Evolutionary conservation across 176 grass and related monocot genomes (phyloP), one percentile per base, ranked within the genome.

Genomic region (Melocanna baccifera): DNA sequence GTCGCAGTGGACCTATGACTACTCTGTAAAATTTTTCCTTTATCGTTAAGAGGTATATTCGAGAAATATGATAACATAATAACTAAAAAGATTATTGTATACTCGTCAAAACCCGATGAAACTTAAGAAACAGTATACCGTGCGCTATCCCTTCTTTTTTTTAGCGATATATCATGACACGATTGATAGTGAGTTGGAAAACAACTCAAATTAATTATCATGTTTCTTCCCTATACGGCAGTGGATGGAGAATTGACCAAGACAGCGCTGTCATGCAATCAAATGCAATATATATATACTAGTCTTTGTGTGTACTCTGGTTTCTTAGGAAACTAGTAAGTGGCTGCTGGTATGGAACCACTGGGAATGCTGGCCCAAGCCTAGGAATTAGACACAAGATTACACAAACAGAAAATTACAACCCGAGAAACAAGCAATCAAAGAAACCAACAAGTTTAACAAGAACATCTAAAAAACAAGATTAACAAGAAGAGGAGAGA

Each of bases 91-190:
- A n/a, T n/a, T n/a, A n/a, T n/a, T n/a, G n/a, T n/a, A n/a, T n/a
- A n/a, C n/a, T n/a, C n/a, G n/a, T n/a, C n/a, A n/a, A n/a, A n/a
- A n/a, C n/a, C n/a, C n/a, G n/a, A n/a, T n/a, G n/a, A n/a, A n/a
- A n/a, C n/a, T n/a, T n/a, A n/a, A n/a, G n/a, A n/a, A n/a, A n/a
- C n/a, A n/a, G n/a, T n/a, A n/a, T n/a, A n/a, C n/a, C n/a, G n/a
- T n/a, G n/a, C n/a, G n/a, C n/a, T n/a, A n/a, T n/a, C n/a, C n/a
- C n/a, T n/a, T n/a, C n/a, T n/a, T n/a, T n/a, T n/a, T n/a, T n/a
- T n/a, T n/a, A n/a, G n/a, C n/a, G n/a, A n/a, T n/a, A n/a, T n/a
- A 63, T 50, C 81, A 64, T 78, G 39, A 70, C 63, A 77, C 12
- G 25, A 37, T 48, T 32, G 73, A 32, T 69, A n/a, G 9, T 37